A percentile compares a stretch with the other conserved stretches of the same genome.
Conservation (phyloP, 108 stramenopile species). For the Cyclotella distinguenda region DNA sequence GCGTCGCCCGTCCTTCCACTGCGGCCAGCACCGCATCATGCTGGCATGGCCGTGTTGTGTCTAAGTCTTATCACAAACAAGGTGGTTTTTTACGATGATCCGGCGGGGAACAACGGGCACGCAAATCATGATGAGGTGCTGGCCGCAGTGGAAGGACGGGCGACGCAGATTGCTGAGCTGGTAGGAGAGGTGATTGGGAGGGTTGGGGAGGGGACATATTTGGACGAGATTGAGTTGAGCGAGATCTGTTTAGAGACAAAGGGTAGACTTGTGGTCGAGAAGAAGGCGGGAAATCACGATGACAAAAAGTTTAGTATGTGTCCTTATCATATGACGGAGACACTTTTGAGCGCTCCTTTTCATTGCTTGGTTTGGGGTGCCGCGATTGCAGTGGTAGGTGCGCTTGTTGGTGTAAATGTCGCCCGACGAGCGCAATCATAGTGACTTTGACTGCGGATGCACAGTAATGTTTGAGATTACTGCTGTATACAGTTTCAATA, state of each 20-base stretch:
- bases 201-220: conserved; percentile 20
- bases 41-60: conserved; percentile 84
- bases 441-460: too few relatives aligned
- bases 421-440: too few relatives aligned
- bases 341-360: conserved; percentile 11
- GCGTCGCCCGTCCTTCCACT: conserved; percentile 61
- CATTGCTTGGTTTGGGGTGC: conserved; percentile 35
- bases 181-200: conserved; percentile 69
- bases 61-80: conserved; percentile 89
- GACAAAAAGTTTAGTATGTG: conserved; percentile 16
- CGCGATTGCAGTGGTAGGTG: conserved; percentile 23
- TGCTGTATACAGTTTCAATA: too few relatives aligned
- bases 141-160: conserved; percentile 69
- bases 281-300: not conserved
- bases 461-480: too few relatives aligned
- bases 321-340: conserved; percentile 31
- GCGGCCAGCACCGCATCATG: conserved; percentile 90
- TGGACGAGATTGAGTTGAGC: conserved; percentile 1
- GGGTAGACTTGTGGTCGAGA: conserved; percentile 20
- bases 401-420: conserved; percentile 16
- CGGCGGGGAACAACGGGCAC: conserved; percentile 16
- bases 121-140: conserved; percentile 92
- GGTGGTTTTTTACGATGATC: conserved; percentile 55
- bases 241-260: conserved; percentile 31
- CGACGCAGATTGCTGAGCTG: conserved; percentile 66